Evolutionary conservation across 208 protist species (phyloP).

Genomic region (Trichomonas gallinae): DNA sequence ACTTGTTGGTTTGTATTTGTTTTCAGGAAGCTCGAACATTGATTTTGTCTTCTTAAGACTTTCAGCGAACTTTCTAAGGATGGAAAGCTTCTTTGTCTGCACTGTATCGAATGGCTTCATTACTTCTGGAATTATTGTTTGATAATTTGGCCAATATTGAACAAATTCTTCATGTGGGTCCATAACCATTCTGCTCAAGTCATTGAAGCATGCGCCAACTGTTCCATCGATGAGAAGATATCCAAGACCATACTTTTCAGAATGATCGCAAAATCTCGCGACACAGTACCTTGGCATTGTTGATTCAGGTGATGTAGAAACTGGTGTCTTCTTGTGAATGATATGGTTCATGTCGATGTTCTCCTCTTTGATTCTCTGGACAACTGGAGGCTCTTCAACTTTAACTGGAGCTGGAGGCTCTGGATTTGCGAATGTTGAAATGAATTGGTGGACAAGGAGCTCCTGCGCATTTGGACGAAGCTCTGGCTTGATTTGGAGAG

Average conservation of each 20-base stretch:
- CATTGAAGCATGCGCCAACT: constrained; percentile 87
- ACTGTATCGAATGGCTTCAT: background rate
- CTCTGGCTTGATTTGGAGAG: constrained; percentile 58
- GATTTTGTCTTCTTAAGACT: background rate
- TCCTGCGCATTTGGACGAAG: constrained; percentile 62
- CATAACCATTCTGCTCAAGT: constrained; percentile 79
- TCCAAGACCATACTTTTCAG: constrained; percentile 83
- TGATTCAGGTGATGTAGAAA: background rate
- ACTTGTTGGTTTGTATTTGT: background rate
- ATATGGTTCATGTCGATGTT: background rate
- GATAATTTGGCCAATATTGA: constrained; percentile 9
- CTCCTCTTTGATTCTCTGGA: background rate
- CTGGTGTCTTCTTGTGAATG: background rate
- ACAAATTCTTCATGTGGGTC: constrained; percentile 41
- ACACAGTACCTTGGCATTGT: background rate
- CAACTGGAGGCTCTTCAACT: background rate
- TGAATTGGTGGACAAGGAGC: constrained; percentile 67
- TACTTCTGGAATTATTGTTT: background rate
- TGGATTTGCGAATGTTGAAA: constrained; percentile 35
- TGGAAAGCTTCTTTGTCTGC: background rate
- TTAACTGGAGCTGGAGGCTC: background rate
- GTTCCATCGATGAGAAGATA: constrained; percentile 75
- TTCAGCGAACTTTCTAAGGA: background rate
- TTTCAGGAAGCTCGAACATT: background rate
- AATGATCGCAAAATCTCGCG: constrained; percentile 43